phyloP scores from a whole-genome alignment of 345 rosid species.

The Eucalyptus curtisii region DNA sequence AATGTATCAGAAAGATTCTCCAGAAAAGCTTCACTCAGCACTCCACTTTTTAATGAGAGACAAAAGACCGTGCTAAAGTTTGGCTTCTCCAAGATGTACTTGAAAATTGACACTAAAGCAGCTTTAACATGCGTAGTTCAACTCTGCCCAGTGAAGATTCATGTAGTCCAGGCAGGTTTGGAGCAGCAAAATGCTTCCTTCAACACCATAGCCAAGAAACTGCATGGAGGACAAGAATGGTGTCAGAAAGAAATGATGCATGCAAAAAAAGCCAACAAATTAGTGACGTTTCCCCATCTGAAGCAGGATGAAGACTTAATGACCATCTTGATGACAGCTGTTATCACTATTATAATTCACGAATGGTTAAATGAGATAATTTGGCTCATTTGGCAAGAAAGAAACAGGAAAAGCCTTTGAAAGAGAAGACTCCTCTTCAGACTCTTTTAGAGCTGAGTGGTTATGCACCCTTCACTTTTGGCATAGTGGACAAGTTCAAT shows the following conservation, averaged over 20 bases:
- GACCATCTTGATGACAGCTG: neutral
- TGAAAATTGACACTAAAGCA: conserved; percentile 37
- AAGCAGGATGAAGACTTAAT: neutral
- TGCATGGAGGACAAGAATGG: conserved; percentile 1
- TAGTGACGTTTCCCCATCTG: neutral
- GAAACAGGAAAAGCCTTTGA: neutral
- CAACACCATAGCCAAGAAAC: conserved; percentile 58
- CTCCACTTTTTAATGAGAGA: conserved; percentile 33
- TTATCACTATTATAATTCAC: neutral
- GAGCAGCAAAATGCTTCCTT: conserved; percentile 45
- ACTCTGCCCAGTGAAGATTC: conserved; percentile 23
- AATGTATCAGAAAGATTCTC: conserved; percentile 30
- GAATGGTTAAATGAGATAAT: neutral
- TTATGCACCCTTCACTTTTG: neutral
- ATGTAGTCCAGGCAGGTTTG: conserved; percentile 52
- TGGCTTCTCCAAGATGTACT: conserved; percentile 34
- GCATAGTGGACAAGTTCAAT: neutral
- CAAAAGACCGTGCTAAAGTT: conserved; percentile 54
- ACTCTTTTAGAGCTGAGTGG: neutral
- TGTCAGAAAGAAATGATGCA: neutral
- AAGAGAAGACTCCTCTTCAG: neutral
- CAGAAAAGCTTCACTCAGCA: conserved; percentile 31
- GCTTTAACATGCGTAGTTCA: conserved; percentile 30
- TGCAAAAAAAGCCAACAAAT: neutral
- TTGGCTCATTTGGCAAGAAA: neutral